Conservation (phyloP, 1,139 yeast genomes). For the Yamadazyma atlantica region DNA sequence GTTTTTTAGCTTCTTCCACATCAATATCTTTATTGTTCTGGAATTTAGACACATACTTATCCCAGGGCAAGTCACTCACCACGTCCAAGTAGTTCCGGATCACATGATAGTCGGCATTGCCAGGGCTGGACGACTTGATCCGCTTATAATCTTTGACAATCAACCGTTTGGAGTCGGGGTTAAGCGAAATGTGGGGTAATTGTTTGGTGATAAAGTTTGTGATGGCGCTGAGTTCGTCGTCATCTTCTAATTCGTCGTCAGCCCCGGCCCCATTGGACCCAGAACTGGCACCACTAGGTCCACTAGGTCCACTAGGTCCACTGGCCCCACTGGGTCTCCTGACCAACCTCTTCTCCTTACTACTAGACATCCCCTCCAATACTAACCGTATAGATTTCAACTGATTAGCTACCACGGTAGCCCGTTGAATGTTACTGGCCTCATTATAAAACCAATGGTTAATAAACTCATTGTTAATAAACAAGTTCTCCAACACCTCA, state of each 20-base stretch:
- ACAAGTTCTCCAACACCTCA: slow-evolving; percentile 33
- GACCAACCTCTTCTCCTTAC: slow-evolving; percentile 14
- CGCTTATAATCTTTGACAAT: slow-evolving; percentile 65
- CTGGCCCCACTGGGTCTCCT: no score
- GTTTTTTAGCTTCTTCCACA: slow-evolving; percentile 52
- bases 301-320: slow-evolving; percentile 9
- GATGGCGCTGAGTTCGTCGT: slow-evolving; percentile 45
- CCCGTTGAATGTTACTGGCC: slow-evolving; percentile 53
- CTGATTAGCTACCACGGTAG: slow-evolving; percentile 60
- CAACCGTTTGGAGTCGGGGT: slow-evolving; percentile 55
- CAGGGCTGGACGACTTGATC: slow-evolving; percentile 60
- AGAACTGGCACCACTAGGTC: slow-evolving; percentile 21
- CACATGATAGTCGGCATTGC: slow-evolving; percentile 74
- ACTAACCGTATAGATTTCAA: slow-evolving; percentile 55
- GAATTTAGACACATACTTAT: slow-evolving; percentile 38
- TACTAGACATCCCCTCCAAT: slow-evolving; percentile 47
- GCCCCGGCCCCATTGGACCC: no score
- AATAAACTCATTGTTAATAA: slow-evolving; percentile 32
- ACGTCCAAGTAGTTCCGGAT: slow-evolving; percentile 70
- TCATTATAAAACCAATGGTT: slow-evolving; percentile 50
- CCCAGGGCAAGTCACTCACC: slow-evolving; percentile 69
- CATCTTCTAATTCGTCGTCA: slow-evolving; percentile 24
- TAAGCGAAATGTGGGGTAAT: slow-evolving; percentile 40
- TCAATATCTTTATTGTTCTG: slow-evolving; percentile 48
- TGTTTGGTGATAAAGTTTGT: slow-evolving; percentile 47